Percentiles rank a stretch among this genome's conserved stretches.
Conservation (phyloP, 352 stramenopile genomes). For the Pythium angustatum region DNA sequence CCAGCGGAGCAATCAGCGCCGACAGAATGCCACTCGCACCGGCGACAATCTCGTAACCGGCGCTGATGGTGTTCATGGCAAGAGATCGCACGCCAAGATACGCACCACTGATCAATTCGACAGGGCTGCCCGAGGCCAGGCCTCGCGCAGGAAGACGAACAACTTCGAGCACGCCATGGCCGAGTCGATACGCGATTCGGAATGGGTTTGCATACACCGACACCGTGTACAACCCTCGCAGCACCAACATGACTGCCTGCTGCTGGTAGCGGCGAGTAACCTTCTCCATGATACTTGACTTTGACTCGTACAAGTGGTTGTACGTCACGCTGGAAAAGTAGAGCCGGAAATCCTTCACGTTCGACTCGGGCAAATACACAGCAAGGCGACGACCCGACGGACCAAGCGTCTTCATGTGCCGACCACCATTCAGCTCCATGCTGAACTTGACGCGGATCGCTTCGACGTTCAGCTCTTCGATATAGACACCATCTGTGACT, state of each 20-base stretch:
- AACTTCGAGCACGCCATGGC: constrained; percentile 80
- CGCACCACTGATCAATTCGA: constrained; percentile 80
- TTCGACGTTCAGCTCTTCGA: constrained; percentile 86
- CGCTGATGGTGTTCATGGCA: constrained; percentile 89
- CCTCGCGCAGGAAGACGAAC: constrained; percentile 76
- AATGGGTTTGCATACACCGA: constrained; percentile 89
- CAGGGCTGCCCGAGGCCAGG: constrained; percentile 74
- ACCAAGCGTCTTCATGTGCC: constrained; percentile 83
- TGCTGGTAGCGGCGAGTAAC: constrained; percentile 82
- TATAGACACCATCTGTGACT: constrained; percentile 74
- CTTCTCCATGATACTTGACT: constrained; percentile 73
- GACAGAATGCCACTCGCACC: constrained; percentile 74
- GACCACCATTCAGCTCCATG: constrained; percentile 84
- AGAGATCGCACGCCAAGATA: constrained; percentile 85
- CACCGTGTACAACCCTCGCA: constrained; percentile 83
- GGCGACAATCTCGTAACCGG: constrained; percentile 86
- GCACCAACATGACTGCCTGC: constrained; percentile 82
- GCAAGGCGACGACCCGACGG: constrained; percentile 70
- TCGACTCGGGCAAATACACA: constrained; percentile 86
- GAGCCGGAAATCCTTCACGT: constrained; percentile 87
- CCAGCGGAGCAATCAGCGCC: constrained; percentile 66
- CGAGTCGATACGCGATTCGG: constrained; percentile 84
- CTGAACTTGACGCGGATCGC: constrained; percentile 84
- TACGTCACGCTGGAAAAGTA: constrained; percentile 85
- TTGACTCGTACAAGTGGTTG: constrained; percentile 80